Evolutionary conservation across 2,329 filamentous ascomycete genomes (phyloP).

Genomic region (Scedosporium aurantiacum): DNA sequence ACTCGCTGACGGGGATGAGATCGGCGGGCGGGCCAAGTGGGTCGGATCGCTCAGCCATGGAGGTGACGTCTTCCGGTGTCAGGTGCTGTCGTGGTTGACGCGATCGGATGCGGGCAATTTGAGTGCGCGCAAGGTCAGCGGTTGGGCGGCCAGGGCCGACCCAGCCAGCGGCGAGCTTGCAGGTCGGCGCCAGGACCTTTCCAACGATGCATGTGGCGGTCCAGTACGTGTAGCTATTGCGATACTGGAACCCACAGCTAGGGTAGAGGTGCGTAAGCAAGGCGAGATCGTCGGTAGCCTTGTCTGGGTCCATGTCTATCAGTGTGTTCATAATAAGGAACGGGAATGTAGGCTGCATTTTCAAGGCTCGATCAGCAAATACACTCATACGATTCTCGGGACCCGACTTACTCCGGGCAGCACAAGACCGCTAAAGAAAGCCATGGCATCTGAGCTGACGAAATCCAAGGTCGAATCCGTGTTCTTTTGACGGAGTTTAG

Average conservation of each 20-base stretch:
- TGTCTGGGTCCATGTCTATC: slow-evolving; percentile 63
- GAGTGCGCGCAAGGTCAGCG: slow-evolving; percentile 52
- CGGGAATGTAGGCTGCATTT: slow-evolving; percentile 45
- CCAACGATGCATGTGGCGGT: slow-evolving; percentile 60
- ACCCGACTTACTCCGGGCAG: slow-evolving; percentile 49
- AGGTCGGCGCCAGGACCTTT: slow-evolving; percentile 64
- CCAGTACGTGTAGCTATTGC: slow-evolving; percentile 66
- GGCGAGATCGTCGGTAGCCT: slow-evolving; percentile 52
- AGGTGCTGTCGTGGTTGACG: slow-evolving; percentile 45
- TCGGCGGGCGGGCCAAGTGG: slow-evolving; percentile 54
- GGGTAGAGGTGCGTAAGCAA: slow-evolving; percentile 58
- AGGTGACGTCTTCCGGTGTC: slow-evolving; percentile 47
- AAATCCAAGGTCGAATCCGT: slow-evolving; percentile 45
- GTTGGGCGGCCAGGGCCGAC: slow-evolving; percentile 61
- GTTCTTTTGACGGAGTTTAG: slow-evolving; percentile 49
- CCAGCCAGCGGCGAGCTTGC: slow-evolving; percentile 61
- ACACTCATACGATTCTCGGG: neutral
- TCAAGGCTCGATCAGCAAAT: slow-evolving; percentile 4
- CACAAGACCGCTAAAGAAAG: slow-evolving; percentile 65
- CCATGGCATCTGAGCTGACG: slow-evolving; percentile 60
- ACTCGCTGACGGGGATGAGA: slow-evolving; percentile 56
- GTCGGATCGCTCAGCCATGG: slow-evolving; percentile 57
- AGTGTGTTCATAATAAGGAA: slow-evolving; percentile 71
- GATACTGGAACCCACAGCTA: slow-evolving; percentile 65
- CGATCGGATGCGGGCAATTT: slow-evolving; percentile 59